phyloP scores from a whole-genome alignment of 768 basidiomycete genomes.

The Suillus cothurnatus region DNA sequence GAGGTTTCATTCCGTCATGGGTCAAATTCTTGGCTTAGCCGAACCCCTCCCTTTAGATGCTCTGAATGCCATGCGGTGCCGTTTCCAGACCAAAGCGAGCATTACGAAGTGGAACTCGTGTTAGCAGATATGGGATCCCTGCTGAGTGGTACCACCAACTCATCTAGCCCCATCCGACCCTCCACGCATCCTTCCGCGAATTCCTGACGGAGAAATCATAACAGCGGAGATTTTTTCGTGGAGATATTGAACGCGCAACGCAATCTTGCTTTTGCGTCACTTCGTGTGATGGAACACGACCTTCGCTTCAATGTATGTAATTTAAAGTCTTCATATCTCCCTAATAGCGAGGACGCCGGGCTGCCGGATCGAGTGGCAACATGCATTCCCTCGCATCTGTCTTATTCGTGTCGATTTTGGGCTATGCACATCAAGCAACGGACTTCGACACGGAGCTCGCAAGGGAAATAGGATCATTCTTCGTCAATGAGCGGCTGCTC shows the following conservation, averaged over 20 bases:
- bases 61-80: not conserved
- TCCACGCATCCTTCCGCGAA: conserved; percentile 33
- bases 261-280: conserved; percentile 13
- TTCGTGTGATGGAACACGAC: conserved; percentile 29
- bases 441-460: not conserved
- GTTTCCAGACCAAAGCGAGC: not conserved
- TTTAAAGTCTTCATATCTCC: conserved; percentile 31
- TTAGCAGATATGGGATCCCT: conserved; percentile 8
- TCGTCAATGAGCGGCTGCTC: conserved; percentile 10
- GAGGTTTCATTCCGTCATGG: conserved; percentile 8
- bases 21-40: conserved; percentile 2
- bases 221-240: conserved; percentile 18
- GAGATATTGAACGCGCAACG: conserved; percentile 1
- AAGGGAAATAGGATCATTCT: conserved; percentile 1
- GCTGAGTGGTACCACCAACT: conserved; percentile 7
- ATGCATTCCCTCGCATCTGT: conserved; percentile 9
- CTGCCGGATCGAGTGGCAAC: not conserved
- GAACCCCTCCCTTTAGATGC: not conserved
- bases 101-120: not conserved
- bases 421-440: conserved; percentile 10
- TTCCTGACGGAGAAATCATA: conserved; percentile 22
- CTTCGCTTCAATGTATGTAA: conserved; percentile 40
- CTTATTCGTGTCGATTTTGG: conserved; percentile 18
- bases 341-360: conserved; percentile 26
- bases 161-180: conserved; percentile 14